A percentile compares a stretch with the other conserved stretches of the same genome.
Evolutionary conservation across 768 basidiomycete species (phyloP).

Genomic region (Trametes cubensis): DNA sequence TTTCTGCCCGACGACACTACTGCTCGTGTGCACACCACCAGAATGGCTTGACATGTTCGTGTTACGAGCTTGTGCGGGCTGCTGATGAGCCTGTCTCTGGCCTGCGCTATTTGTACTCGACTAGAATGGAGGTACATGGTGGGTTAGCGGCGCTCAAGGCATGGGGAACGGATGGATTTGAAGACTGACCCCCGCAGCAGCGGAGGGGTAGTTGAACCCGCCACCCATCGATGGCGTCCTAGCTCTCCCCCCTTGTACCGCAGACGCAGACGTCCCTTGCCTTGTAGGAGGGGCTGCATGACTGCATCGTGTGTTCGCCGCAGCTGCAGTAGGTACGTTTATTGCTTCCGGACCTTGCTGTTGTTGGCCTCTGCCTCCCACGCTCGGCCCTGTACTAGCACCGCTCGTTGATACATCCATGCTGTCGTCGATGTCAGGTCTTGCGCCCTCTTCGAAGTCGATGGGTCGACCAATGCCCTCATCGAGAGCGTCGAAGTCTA

Average conservation of each 20-base stretch:
- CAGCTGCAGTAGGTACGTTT: neutral
- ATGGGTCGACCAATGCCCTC: conserved; percentile 40
- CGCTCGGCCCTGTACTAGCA: no score
- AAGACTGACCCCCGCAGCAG: conserved; percentile 4
- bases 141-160: neutral
- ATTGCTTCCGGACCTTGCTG: neutral
- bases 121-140: neutral
- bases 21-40: neutral
- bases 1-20: conserved; percentile 13
- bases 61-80: neutral
- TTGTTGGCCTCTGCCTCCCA: no score
- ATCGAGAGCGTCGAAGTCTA: conserved; percentile 48
- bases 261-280: neutral
- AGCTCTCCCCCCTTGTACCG: neutral
- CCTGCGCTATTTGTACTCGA: neutral
- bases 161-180: neutral
- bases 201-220: conserved; percentile 23
- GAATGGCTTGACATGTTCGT: neutral
- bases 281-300: neutral
- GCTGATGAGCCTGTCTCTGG: neutral
- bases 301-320: neutral
- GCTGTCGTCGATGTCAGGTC: conserved; percentile 12
- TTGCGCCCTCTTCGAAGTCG: conserved; percentile 43
- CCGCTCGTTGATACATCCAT: neutral
- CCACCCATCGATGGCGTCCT: conserved; percentile 24